phyloP scores from a whole-genome alignment of 345 rosid genomes.

The Dimocarpus longan region DNA sequence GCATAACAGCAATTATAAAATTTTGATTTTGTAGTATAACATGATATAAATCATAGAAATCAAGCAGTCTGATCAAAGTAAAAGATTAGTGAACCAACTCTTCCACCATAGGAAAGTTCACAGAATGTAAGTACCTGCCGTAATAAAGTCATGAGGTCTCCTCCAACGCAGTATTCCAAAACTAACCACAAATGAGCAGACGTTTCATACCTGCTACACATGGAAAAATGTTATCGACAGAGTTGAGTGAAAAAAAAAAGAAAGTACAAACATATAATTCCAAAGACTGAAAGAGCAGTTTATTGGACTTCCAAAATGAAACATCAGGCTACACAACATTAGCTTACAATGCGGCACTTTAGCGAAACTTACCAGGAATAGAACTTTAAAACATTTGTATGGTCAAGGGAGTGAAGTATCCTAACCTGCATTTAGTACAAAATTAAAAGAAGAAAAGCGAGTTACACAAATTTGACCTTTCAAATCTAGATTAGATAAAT shows the following conservation, averaged over 20 bases:
- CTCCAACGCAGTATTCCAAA: slow-evolving; percentile 95
- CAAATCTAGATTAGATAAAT: no score
- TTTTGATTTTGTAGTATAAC: neutral
- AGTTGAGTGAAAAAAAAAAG: neutral
- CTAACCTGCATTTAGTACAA: slow-evolving; percentile 62
- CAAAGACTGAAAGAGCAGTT: neutral
- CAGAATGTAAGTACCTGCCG: slow-evolving; percentile 62
- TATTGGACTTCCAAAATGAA: neutral
- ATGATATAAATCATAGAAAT: neutral
- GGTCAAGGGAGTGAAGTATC: slow-evolving; percentile 82
- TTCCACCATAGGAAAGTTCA: neutral
- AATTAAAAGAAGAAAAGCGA: neutral
- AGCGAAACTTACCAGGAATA: slow-evolving; percentile 66
- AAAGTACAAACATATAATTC: neutral
- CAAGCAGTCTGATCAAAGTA: neutral
- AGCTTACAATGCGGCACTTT: neutral
- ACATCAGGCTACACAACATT: neutral
- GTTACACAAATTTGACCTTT: neutral
- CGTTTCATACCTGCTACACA: slow-evolving; percentile 78
- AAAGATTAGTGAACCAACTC: neutral
- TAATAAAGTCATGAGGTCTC: slow-evolving; percentile 82
- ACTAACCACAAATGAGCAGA: slow-evolving; percentile 98
- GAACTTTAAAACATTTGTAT: slow-evolving; percentile 80
- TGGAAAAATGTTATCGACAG: neutral
- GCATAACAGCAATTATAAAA: neutral